Evolutionary conservation across 495 filamentous ascomycete species (phyloP), one percentile per base, ranked within the genome.

Genomic region (Neurospora sp.): DNA sequence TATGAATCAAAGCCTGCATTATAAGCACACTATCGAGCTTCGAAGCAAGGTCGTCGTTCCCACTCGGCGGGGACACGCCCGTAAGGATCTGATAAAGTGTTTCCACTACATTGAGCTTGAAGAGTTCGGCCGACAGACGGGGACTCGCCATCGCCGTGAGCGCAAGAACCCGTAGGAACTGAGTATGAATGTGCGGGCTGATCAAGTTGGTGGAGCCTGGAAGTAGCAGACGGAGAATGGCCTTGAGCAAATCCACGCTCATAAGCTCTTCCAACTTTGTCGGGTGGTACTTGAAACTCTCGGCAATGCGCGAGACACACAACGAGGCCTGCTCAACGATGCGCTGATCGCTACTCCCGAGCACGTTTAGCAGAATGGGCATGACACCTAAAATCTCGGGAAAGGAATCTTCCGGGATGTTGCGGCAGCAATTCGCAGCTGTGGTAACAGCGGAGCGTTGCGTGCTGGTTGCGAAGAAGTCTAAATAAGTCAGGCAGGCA

Each of bases 21-120:
- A 98, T 94, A 69, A 99, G 89, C 38, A 98, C 95, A 78, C 93
- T 97, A 82, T 98, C 95, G 78, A 98, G 94, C 82, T 96, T 97
- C 35, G 87, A 88, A n/a, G 92, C 91, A 40, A 93, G 87, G 79
- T 95, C 91, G 20, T 96, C 93, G 6, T 86, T 87, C 53, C 92
- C 92, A 75, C 84, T 88, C 31, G 96, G 96, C 8, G 96, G 93
- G 0, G 96, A 99, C 1, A 99, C 92, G 41, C 96, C 96, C 1
- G 96, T 99, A 73, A 99, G 82, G 44, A 98, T 99, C 80, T 99
- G 96, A 80, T 97, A 98, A 12, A 99, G 87, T 1, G 96, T 99
- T 79, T 99, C 96, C 20, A 98, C 96, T 61, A 99, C 92, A 77
- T 97, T 93, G 91, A 98, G 93, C 83, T 94, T 96, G 79, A 99